Conservation (phyloP, 371 early-diverging fungal species). For the Mucor lusitanicus region DNA sequence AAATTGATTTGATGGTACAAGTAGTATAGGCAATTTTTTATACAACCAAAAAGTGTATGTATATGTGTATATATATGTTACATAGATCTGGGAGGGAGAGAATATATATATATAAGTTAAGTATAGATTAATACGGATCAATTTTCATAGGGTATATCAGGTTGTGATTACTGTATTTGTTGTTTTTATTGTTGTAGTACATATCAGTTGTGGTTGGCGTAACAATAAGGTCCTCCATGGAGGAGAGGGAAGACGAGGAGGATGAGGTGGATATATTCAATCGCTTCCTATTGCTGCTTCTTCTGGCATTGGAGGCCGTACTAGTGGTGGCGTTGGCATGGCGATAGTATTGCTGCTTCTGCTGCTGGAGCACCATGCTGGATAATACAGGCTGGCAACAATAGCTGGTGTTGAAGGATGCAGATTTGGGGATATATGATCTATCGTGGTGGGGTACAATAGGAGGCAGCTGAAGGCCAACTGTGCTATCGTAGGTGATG, state of each 20-base stretch:
- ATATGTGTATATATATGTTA: background rate
- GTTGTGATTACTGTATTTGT: background rate
- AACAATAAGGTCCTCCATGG: background rate
- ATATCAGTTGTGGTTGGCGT: constrained; percentile 8
- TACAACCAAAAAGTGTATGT: background rate
- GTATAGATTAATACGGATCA: background rate
- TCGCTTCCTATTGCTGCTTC: background rate
- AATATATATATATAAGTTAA: background rate
- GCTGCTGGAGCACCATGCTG: background rate
- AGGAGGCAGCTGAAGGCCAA: background rate
- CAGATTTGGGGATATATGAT: constrained; percentile 8
- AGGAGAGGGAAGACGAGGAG: background rate
- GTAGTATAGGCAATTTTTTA: too few species aligned
- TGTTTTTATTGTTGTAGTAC: background rate
- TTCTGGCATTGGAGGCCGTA: background rate
- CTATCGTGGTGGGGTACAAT: constrained; percentile 4
- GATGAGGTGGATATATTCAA: constrained; percentile 2
- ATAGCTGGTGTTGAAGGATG: constrained; percentile 2
- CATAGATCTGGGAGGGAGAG: background rate
- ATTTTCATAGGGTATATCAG: background rate
- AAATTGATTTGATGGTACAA: background rate
- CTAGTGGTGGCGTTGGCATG: background rate
- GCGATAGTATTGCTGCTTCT: background rate
- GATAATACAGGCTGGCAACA: background rate
- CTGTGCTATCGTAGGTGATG: constrained; percentile 2